A percentile compares a stretch with the other conserved stretches of the same genome.
These are phyloP conservation scores for Sodiomyces alkalinus DNA, from an alignment of 2,329 filamentous ascomycete species.

Conservation along the genomic window DNA sequence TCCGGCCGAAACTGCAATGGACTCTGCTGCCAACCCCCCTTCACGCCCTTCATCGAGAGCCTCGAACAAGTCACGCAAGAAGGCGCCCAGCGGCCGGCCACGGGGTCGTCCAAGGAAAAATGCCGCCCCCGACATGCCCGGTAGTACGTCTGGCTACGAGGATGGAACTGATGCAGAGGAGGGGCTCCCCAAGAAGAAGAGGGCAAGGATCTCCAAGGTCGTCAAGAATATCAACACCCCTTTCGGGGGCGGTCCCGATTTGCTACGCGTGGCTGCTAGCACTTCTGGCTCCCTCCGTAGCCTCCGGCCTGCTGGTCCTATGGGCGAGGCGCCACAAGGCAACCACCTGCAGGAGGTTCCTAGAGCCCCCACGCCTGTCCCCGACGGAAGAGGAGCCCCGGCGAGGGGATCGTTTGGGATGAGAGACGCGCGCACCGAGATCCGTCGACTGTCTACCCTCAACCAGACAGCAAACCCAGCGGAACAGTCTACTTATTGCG, in stretches of 20 bases:
- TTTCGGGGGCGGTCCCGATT: constrained; percentile 62
- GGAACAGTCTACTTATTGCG: constrained; percentile 19
- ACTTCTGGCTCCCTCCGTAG: constrained; percentile 77
- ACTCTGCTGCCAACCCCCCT: constrained; percentile 21
- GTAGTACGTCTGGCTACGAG: constrained; percentile 63
- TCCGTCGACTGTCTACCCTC: constrained; percentile 47
- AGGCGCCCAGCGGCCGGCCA: constrained; percentile 36
- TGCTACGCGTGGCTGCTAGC: constrained; percentile 77
- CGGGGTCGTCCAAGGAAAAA: constrained; percentile 39
- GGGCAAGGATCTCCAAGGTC: constrained; percentile 61
- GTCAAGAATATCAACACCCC: constrained; percentile 56
- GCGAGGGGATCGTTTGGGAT: no score
- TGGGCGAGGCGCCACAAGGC: constrained; percentile 23
- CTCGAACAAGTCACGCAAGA: constrained; percentile 27
- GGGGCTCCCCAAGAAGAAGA: constrained; percentile 45
- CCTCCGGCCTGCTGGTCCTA: constrained; percentile 56
- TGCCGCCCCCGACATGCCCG: constrained; percentile 12
- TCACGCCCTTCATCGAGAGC: constrained; percentile 47
- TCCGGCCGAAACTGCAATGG: constrained; percentile 11
- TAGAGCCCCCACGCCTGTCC: constrained; percentile 63
- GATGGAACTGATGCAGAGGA: constrained; percentile 48
- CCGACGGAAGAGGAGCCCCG: constrained; percentile 27
- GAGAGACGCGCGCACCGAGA: no score
- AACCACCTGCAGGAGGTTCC: constrained; percentile 56
- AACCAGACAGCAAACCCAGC: constrained; percentile 20